Base-by-base conservation (phyloP, 164 flowering plant genomes). In the Nymphaea thermarum region DNA sequence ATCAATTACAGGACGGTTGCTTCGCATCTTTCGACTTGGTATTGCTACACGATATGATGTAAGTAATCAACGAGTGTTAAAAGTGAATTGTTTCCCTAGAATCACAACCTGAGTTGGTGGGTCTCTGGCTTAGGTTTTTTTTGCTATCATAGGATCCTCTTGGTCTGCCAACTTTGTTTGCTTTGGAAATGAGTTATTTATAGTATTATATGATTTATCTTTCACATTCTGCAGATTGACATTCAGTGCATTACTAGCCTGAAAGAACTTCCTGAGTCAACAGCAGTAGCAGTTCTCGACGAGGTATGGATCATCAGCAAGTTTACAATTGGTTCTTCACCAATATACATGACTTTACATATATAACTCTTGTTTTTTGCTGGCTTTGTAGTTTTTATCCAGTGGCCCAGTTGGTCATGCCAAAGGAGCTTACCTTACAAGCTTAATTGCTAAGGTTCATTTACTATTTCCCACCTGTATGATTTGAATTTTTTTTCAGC, bases 31-130 rank as follows among this genome's bases (percentile, higher is more conserved):
- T 64, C 76, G 84, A 5, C 77, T 81, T 44, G 82, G 80, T 61
- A 77, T 81, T 69, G 84, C 80, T 64, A 79, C 82, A 14, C 68
- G 79, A 65, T 81, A 69, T 67, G 84, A 81, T 73, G 84, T 81
- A 73, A 73, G 84, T 71, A 3, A 8, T 11, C 10, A 41, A 17
- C n/a, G 11, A 6, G 57, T 15, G 14, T 51, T 10, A 51, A 51
- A 5, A 15, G 12, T 51, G 14, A 51, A 51, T 8, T 8, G 57
- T 51, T 51, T 51, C 57, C 14, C 14, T 51, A 51, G 8, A 10
- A 51, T 10, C 8, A 51, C 8, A 51, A 51, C 57, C 57, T 8
- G 57, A 51, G 12, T 47, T 12, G 2, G 14, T 51, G 14, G 14
- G 57, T 51, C 14, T 15, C 5, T 8, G 14, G 57, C 14, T 10